Conservation (phyloP, 2,329 filamentous ascomycete genomes). For the Volutella citrinella region DNA sequence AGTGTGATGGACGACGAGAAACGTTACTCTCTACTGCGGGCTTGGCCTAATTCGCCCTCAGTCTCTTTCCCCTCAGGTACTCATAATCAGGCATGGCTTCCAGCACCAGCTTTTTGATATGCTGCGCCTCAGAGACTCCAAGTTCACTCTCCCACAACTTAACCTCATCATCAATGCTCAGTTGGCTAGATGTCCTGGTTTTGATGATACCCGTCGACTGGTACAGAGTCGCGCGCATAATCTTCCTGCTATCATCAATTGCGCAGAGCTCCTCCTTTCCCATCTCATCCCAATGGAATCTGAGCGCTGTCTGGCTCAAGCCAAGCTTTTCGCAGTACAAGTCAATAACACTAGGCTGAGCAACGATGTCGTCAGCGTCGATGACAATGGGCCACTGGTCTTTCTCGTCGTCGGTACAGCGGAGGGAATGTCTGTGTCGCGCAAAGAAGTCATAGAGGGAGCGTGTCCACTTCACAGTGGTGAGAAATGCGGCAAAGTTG, state of each 20-base stretch:
- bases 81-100: conserved; percentile 15
- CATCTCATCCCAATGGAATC: conserved; percentile 11
- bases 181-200: conserved; percentile 12
- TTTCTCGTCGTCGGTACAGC: conserved; percentile 9
- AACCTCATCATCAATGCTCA: conserved; percentile 13
- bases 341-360: conserved; percentile 7
- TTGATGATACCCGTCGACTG: too few relatives aligned
- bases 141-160: conserved; percentile 18
- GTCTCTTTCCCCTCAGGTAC: conserved; percentile 13
- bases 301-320: conserved; percentile 11
- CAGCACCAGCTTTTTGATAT: conserved; percentile 15
- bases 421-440: too few relatives aligned
- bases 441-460: conserved; percentile 15
- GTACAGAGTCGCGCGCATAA: too few relatives aligned
- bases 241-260: conserved; percentile 11
- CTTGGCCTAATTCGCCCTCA: too few relatives aligned
- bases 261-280: conserved; percentile 5
- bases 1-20: too few relatives aligned
- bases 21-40: too few relatives aligned
- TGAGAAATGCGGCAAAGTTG: too few relatives aligned
- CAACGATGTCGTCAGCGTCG: conserved; percentile 19
- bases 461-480: conserved; percentile 14
- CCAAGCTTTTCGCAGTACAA: conserved; percentile 13
- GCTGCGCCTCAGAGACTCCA: conserved; percentile 9
- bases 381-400: conserved; percentile 17